These are phyloP conservation scores for Talaromyces atroroseus DNA, from an alignment of 2,329 filamentous ascomycete genomes.

Conservation along the genomic window DNA sequence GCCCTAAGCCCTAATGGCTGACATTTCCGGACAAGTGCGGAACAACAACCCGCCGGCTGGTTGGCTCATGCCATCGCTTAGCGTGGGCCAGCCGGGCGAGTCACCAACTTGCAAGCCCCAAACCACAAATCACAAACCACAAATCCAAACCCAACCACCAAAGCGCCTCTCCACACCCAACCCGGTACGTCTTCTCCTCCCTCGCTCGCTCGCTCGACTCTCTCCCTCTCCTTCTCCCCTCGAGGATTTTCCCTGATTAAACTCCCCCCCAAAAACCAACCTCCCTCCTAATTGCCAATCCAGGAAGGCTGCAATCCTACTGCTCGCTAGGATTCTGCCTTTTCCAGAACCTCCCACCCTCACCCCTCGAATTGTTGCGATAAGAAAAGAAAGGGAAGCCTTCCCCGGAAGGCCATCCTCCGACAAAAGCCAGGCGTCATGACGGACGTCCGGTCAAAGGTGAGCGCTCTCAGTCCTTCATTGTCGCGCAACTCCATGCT, in stretches of 20 bases:
- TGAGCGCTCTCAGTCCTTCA: conserved; percentile 21
- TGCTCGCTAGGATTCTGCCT: conserved; percentile 30
- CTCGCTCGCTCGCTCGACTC: conserved; percentile 20
- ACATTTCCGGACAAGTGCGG: conserved; percentile 11
- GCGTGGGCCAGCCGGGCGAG: conserved; percentile 2
- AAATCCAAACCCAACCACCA: conserved; percentile 9
- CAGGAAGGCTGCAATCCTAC: conserved; percentile 28
- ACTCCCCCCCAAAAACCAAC: background rate
- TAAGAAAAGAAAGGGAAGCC: conserved; percentile 37
- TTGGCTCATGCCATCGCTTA: conserved; percentile 14
- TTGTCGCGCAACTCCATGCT: background rate
- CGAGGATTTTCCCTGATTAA: conserved; percentile 10
- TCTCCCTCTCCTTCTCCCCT: conserved; percentile 6
- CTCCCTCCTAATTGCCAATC: conserved; percentile 19
- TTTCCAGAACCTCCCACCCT: conserved; percentile 22
- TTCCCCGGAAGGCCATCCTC: conserved; percentile 47
- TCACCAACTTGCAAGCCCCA: too few species aligned
- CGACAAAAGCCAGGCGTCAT: conserved; percentile 45
- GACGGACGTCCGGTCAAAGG: conserved; percentile 50
- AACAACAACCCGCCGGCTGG: conserved; percentile 11
- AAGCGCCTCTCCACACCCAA: conserved; percentile 2
- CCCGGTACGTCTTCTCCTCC: conserved; percentile 9
- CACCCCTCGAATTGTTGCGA: conserved; percentile 40
- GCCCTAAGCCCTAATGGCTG: conserved; percentile 14
- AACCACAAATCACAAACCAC: conserved; percentile 17